A percentile compares a stretch with the other conserved stretches of the same genome.
Conservation (phyloP, 345 rosid species). For the Eucalyptus sp. region DNA sequence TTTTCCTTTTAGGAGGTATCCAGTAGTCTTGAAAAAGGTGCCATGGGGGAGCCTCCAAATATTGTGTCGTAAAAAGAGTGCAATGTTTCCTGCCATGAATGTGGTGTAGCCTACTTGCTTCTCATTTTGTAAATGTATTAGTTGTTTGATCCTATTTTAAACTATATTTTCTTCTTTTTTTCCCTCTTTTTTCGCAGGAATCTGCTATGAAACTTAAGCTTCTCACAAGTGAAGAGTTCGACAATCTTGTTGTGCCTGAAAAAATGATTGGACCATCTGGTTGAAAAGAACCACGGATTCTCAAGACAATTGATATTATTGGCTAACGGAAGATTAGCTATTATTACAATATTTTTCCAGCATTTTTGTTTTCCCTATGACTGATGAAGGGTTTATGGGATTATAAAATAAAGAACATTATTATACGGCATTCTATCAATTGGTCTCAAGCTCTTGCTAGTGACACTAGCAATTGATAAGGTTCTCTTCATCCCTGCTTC, state of each 20-base stretch:
- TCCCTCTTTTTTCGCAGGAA: constrained; percentile 24
- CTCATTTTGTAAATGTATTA: background rate
- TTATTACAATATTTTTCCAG: background rate
- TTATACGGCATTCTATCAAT: background rate
- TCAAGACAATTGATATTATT: background rate
- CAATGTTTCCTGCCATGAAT: background rate
- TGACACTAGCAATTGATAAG: background rate
- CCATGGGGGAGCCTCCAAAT: background rate
- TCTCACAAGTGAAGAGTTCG: constrained; percentile 73
- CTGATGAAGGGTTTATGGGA: background rate
- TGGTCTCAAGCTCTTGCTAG: background rate
- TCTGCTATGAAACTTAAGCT: constrained; percentile 74
- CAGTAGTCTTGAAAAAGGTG: background rate
- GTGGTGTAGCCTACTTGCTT: background rate
- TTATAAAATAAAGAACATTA: background rate
- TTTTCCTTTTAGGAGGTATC: background rate
- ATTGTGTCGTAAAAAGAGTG: background rate
- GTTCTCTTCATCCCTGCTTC: background rate
- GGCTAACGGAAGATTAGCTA: background rate
- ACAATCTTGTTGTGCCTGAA: constrained; percentile 85
- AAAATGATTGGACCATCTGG: constrained; percentile 89
- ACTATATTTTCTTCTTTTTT: background rate
- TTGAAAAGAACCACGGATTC: constrained; percentile 3
- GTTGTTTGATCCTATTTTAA: background rate
- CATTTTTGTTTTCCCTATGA: background rate